A percentile compares a stretch with the other conserved stretches of the same genome.
phyloP scores from a whole-genome alignment of 1,284 basidiomycete species.

The Apiotrichum domesticum region DNA sequence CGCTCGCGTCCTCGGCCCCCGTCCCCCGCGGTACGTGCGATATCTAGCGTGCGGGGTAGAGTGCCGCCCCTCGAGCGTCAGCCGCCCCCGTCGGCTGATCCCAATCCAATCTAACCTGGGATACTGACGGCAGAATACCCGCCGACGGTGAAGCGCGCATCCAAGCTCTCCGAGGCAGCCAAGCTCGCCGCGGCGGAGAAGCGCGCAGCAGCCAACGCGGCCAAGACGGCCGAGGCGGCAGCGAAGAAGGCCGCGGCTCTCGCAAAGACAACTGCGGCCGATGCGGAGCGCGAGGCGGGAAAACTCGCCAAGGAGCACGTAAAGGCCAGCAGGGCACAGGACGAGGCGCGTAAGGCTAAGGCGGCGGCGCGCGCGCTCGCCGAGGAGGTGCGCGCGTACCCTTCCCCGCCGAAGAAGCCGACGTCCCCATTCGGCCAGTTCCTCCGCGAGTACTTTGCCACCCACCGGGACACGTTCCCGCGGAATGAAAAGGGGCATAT shows the following conservation, averaged over 20 bases:
- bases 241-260: not conserved
- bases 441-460: constrained; percentile 13
- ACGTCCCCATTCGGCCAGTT: constrained; percentile 28
- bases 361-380: not conserved
- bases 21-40: not conserved
- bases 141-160: too few species aligned
- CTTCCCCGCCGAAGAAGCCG: constrained; percentile 10
- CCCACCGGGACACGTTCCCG: not conserved
- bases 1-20: not conserved
- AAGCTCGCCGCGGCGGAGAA: too few species aligned
- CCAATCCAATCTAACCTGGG: too few species aligned
- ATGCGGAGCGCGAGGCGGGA: not conserved
- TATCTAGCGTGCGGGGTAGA: too few species aligned
- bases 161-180: too few species aligned
- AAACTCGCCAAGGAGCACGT: not conserved
- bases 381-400: too few species aligned
- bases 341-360: not conserved
- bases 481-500: constrained; percentile 15
- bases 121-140: too few species aligned
- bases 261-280: not conserved
- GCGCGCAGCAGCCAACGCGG: too few species aligned
- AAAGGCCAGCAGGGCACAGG: constrained; percentile 1
- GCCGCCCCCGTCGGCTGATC: too few species aligned
- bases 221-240: not conserved
- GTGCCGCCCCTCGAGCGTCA: not conserved